Percentiles rank a stretch among this genome's conserved stretches.
Conservation (phyloP, 140 eudicot species). For the Oenanthe javanica region DNA sequence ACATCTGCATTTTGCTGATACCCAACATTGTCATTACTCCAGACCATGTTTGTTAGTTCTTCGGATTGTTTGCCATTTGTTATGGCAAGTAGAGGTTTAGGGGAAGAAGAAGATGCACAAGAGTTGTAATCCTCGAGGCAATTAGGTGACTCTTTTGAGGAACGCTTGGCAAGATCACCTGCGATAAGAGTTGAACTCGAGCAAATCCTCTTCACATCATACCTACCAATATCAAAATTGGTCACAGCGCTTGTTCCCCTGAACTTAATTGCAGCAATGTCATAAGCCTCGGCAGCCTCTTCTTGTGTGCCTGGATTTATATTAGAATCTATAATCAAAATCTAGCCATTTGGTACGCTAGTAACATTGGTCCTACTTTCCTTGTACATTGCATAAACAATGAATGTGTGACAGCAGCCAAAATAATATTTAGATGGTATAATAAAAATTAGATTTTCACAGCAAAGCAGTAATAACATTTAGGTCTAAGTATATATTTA, state of each 20-base stretch:
- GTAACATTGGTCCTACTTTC: not conserved
- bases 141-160: constrained; percentile 34
- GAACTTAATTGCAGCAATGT: constrained; percentile 91
- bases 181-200: constrained; percentile 75
- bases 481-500: not conserved
- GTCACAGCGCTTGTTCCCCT: constrained; percentile 92
- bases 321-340: too few species aligned
- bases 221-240: constrained; percentile 79
- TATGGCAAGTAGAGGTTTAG: constrained; percentile 36
- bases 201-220: constrained; percentile 82
- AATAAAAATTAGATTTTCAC: not conserved
- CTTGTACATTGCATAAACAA: not conserved
- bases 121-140: constrained; percentile 29
- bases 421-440: not conserved
- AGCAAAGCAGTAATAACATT: not conserved
- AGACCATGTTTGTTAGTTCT: constrained; percentile 38
- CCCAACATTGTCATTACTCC: constrained; percentile 25
- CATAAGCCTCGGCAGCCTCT: constrained; percentile 97
- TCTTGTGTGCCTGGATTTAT: constrained; percentile 67
- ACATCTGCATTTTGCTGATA: not conserved
- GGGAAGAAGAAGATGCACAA: constrained; percentile 30
- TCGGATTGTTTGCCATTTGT: constrained; percentile 32
- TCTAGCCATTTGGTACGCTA: not conserved
- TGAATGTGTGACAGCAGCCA: not conserved
- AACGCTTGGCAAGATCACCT: constrained; percentile 68